These are phyloP conservation scores for Colletotrichum endophyticum DNA, from an alignment of 2,329 filamentous ascomycete genomes.

Conservation along the genomic window DNA sequence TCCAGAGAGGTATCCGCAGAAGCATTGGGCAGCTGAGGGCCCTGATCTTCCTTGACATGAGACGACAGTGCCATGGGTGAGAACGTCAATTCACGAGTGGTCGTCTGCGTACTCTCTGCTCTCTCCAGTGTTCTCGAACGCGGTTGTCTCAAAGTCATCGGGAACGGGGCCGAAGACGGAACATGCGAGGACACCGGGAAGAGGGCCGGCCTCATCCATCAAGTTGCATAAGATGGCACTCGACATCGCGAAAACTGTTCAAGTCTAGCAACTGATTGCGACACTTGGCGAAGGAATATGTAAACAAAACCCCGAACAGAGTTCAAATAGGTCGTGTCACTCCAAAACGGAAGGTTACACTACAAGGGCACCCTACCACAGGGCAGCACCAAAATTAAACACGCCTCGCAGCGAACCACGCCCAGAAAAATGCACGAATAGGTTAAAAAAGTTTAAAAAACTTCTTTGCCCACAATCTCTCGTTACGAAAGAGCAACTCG, in stretches of 20 bases:
- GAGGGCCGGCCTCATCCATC: not conserved
- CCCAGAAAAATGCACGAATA: not conserved
- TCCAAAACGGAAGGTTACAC: not conserved
- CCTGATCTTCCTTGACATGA: slow-evolving; percentile 10
- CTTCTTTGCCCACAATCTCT: not conserved
- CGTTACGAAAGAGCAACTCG: not conserved
- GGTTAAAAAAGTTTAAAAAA: slow-evolving; percentile 4
- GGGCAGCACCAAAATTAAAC: not conserved
- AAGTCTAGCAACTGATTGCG: not conserved
- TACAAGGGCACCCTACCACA: not conserved
- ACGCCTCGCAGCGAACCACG: not conserved
- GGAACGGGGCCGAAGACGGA: not conserved
- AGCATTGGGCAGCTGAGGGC: slow-evolving; percentile 8
- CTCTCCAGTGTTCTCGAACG: slow-evolving; percentile 9
- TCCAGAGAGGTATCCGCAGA: not conserved
- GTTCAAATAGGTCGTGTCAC: not conserved
- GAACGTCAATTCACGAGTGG: not conserved
- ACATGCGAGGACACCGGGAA: not conserved
- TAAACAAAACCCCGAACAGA: not conserved
- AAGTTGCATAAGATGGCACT: not conserved
- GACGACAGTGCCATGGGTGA: not conserved
- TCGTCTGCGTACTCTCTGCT: not conserved
- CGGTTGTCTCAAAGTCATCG: not conserved
- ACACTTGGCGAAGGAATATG: not conserved
- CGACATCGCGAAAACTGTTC: not conserved